A percentile compares a stretch with the other conserved stretches of the same genome.
Evolutionary conservation across 2,329 filamentous ascomycete genomes (phyloP).

Genomic region (Neopestalotiopsis sp.): DNA sequence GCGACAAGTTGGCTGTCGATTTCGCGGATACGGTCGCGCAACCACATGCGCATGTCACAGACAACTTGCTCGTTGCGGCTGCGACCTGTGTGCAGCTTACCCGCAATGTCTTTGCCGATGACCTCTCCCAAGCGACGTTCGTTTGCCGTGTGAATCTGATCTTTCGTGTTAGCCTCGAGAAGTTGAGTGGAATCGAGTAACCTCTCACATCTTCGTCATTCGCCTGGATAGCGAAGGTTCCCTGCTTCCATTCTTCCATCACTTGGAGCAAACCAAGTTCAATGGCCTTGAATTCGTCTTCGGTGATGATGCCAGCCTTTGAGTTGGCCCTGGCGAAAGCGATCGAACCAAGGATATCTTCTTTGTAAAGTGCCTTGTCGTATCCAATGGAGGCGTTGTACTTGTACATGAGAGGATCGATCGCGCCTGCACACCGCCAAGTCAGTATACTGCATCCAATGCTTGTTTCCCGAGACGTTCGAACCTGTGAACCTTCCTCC

Average conservation of each 20-base stretch:
- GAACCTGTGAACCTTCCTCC: conserved; percentile 65
- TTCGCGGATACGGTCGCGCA: conserved; percentile 73
- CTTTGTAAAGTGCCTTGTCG: conserved; percentile 77
- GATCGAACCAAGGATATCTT: conserved; percentile 81
- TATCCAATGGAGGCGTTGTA: conserved; percentile 85
- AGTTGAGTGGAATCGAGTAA: conserved; percentile 27
- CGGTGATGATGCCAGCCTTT: conserved; percentile 74
- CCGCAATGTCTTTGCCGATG: conserved; percentile 82
- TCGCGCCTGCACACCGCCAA: conserved; percentile 60
- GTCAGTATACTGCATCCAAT: conserved; percentile 27
- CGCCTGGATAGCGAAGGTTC: conserved; percentile 55
- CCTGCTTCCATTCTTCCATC: conserved; percentile 57
- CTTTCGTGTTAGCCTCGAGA: conserved; percentile 18
- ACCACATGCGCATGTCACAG: conserved; percentile 89
- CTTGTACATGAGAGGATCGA: conserved; percentile 84
- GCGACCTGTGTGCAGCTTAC: conserved; percentile 88
- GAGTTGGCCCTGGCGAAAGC: conserved; percentile 82
- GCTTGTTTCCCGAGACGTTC: conserved; percentile 23
- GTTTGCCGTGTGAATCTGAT: conserved; percentile 29
- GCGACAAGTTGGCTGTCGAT: conserved; percentile 73
- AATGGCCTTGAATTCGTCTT: conserved; percentile 75
- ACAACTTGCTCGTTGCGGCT: conserved; percentile 91
- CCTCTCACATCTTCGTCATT: conserved; percentile 30
- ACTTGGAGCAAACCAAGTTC: conserved; percentile 70
- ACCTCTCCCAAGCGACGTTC: conserved; percentile 74